Base-by-base conservation (phyloP, 345 rosid species). In the Melaleuca alternifolia region DNA sequence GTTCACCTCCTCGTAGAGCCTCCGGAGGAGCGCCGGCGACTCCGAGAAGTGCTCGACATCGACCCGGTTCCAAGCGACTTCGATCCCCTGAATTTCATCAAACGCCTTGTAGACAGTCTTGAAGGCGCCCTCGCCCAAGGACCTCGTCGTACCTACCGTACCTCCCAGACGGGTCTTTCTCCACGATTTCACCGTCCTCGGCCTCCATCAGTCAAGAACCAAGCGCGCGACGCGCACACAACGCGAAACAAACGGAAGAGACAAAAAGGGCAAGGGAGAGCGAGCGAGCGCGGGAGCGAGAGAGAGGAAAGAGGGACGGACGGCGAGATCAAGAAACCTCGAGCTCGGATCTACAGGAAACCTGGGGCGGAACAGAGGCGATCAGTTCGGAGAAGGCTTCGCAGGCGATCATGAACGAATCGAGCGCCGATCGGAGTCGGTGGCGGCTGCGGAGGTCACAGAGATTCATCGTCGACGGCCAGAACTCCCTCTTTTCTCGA, bases 71-170 rank as follows among this genome's bases (percentile, higher is more conserved):
- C 99, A 97, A 33, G 99, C 99, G 56, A 96, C 98, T 86, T 97
- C 98, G 57, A 96, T 94, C 54, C 99, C 98, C 85, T 94, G 91
- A 86, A 92, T 90, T 91, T 97, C 94, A 87, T 97, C 99, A 87
- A 97, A 97, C 83, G 96, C 98, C 92, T 93, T 97, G 95, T 97
- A 96, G 94, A 97, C 99, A 89, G 95, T 95, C 96, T 97, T 97
- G 95, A 94, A 97, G 62, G 99, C 99, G 87, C 99, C 99, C 91
- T 89, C 93, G 85, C 99, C 99, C 91, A 97, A 87, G 59, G 59
- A 96, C 86, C 88, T 97, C 99, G 91, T 95, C 94, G 89, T 91
- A 93, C 97, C 89, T 56, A 11, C 86, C 89, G 81, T 84, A 87
- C 33, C 87, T 57, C n/a, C 87, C 89, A 9, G 89, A 84, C 52